Evolutionary conservation across 352 stramenopile genomes (phyloP), one percentile per base, ranked within the genome.

Genomic region (Phytophthora ohioensis): DNA sequence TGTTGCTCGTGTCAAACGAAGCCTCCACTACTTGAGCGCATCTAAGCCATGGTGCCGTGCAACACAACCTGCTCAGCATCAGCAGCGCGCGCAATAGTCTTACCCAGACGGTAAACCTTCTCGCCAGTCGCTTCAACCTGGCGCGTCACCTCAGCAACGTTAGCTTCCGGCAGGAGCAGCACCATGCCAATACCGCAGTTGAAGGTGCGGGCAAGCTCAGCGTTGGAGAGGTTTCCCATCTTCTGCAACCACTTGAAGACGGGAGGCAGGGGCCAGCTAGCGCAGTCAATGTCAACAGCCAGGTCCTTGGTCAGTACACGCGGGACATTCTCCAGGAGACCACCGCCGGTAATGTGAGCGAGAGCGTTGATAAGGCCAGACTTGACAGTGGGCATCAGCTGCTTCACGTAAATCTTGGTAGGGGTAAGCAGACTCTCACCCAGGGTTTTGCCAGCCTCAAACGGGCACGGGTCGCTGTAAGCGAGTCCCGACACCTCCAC

Each of bases 151-250:
- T 97, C 84, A n/a, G 89, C 85, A 30, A 97, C 97, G 67, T 97
- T 88, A 48, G 92, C 89, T 42, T 90, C 77, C 15, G 94, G 85
- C 31, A 99, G 80, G 57, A 99, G 95, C 30, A 99, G 76, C 38
- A 99, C 94, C 97, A 99, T 99, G 64, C 98, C 98, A 75, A 99
- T 96, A 63, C 98, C 98, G 80, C 95, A 99, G 81, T 99, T 99
- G 82, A 99, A 99, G 54, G 98, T 99, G 51, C 97, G 87, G 13
- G 98, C 85, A 71, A 99, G 92, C 84, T 99, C 97, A 30, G 84
- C 80, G 69, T 99, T 96, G 49, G 96, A 95, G 13, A 99, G 79
- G 77, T 95, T 94, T 46, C 89, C 91, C 58, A 85, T 78, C 78
- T 97, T 79, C 76, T 98, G 94, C 73, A 99, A 88, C 98, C 98